These are phyloP conservation scores for Aspergillus haitiensis DNA, from an alignment of 495 filamentous ascomycete species.

Conservation along the genomic window DNA sequence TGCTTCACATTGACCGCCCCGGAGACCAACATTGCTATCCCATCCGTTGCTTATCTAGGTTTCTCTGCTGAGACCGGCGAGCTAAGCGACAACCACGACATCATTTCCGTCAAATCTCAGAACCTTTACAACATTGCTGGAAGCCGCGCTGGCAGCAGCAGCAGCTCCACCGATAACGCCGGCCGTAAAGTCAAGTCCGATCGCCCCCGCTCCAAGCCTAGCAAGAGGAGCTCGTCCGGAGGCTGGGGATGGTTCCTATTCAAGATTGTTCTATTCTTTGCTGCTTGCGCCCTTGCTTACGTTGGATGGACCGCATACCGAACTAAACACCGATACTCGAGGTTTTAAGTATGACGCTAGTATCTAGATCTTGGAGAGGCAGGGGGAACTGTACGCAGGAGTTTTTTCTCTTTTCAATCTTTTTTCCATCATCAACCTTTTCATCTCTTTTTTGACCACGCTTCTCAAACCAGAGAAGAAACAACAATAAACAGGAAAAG, in stretches of 20 bases:
- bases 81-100: conserved; percentile 96
- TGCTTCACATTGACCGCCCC: conserved; percentile 74
- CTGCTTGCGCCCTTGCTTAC: conserved; percentile 71
- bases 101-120: conserved; percentile 81
- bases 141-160: conserved; percentile 34
- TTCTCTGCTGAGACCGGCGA: conserved; percentile 97
- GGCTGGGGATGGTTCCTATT: conserved; percentile 93
- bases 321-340: conserved; percentile 66
- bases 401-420: neutral
- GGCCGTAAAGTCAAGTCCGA: conserved; percentile 37
- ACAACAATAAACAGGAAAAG: conserved; percentile 2
- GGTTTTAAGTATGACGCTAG: conserved; percentile 58
- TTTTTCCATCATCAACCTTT: neutral
- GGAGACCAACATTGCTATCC: conserved; percentile 73
- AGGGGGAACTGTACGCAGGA: conserved; percentile 1
- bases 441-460: no score
- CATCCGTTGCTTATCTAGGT: conserved; percentile 88
- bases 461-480: neutral
- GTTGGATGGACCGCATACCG: conserved; percentile 83
- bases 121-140: conserved; percentile 75
- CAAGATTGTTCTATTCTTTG: conserved; percentile 74
- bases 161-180: conserved; percentile 28
- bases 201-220: conserved; percentile 34
- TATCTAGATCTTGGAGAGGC: neutral
- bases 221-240: conserved; percentile 43